These are phyloP conservation scores for Suhomyces kilbournensis DNA, from an alignment of 805 yeast species.

Conservation along the genomic window DNA sequence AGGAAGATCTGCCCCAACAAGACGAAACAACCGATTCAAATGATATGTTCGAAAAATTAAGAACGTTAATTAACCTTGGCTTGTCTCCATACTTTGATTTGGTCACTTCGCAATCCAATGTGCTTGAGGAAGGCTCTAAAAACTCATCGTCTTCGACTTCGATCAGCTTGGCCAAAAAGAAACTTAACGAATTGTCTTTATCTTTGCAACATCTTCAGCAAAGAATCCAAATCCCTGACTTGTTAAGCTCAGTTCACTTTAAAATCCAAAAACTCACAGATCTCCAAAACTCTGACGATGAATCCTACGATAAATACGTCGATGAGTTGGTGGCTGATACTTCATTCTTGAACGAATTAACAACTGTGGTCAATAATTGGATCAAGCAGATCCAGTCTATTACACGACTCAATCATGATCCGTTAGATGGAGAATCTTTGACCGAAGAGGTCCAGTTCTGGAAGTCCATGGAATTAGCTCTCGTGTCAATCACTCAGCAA, in stretches of 20 bases:
- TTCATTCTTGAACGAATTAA: conserved; percentile 62
- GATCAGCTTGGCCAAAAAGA: conserved; percentile 51
- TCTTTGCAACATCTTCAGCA: conserved; percentile 69
- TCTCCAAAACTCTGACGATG: conserved; percentile 11
- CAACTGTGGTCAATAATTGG: conserved; percentile 72
- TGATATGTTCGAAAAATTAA: conserved; percentile 49
- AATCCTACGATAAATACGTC: conserved; percentile 15
- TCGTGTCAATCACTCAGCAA: conserved; percentile 57
- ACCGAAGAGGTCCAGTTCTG: conserved; percentile 75
- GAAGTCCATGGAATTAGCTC: conserved; percentile 64
- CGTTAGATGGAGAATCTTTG: conserved; percentile 50
- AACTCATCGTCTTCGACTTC: conserved; percentile 6
- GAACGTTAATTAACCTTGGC: conserved; percentile 59
- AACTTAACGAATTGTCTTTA: conserved; percentile 62
- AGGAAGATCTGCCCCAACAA: conserved; percentile 1
- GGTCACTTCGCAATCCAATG: conserved; percentile 17
- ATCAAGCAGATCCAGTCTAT: conserved; percentile 57
- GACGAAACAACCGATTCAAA: conserved; percentile 7
- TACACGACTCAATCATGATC: conserved; percentile 51
- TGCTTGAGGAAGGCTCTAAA: conserved; percentile 6
- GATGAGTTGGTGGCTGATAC: conserved; percentile 47
- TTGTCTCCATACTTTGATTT: conserved; percentile 69
- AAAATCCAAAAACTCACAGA: conserved; percentile 23
- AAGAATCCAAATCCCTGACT: conserved; percentile 64
- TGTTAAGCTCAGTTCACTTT: conserved; percentile 52